Conservation (phyloP, 1,284 basidiomycete species). For the Ganoderma meredithae region DNA sequence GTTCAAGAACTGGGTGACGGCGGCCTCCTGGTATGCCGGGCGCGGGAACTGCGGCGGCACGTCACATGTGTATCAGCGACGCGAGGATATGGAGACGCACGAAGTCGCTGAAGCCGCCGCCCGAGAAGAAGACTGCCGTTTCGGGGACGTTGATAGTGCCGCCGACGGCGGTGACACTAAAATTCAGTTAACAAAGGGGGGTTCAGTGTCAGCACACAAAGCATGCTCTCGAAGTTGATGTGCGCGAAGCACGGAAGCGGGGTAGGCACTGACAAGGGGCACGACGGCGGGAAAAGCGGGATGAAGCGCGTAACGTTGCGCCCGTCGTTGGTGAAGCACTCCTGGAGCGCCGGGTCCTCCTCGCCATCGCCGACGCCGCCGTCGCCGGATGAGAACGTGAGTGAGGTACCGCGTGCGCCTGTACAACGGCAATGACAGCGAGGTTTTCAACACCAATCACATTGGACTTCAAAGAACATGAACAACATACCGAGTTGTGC, state of each 20-base stretch:
- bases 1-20: constrained; percentile 51
- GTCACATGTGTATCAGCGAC: not conserved
- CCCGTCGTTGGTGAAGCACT: constrained; percentile 68
- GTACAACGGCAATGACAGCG: constrained; percentile 9
- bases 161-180: constrained; percentile 65
- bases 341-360: constrained; percentile 53
- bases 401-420: constrained; percentile 70
- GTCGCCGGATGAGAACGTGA: constrained; percentile 74
- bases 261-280: constrained; percentile 51
- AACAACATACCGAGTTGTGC: constrained; percentile 62
- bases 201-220: not conserved
- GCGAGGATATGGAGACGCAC: constrained; percentile 41
- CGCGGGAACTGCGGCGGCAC: constrained; percentile 52
- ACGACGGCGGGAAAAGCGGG: constrained; percentile 66
- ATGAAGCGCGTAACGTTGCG: constrained; percentile 61
- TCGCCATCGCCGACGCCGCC: constrained; percentile 72
- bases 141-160: constrained; percentile 66
- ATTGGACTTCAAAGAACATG: not conserved
- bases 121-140: constrained; percentile 61
- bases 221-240: not conserved
- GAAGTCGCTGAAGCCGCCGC: constrained; percentile 74
- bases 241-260: not conserved
- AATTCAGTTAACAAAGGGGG: not conserved
- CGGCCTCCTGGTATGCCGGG: constrained; percentile 60
- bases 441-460: constrained; percentile 1